Conservation (phyloP, 805 yeast species). For the Candida patagonica region DNA sequence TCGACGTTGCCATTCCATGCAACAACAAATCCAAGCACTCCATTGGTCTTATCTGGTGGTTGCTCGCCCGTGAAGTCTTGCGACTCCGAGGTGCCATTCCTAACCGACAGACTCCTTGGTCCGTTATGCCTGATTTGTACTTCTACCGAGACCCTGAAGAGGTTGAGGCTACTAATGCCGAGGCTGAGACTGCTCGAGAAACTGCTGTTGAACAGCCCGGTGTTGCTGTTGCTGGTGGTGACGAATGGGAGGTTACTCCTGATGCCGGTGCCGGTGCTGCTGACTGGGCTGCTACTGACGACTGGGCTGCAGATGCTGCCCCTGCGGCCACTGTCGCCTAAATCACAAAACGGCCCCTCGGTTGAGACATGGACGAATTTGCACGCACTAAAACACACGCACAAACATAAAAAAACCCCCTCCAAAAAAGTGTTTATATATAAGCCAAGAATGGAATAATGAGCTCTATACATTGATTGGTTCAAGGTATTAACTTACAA, state of each 20-base stretch:
- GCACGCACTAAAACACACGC: neutral
- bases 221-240: constrained; percentile 53
- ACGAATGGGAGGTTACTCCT: constrained; percentile 37
- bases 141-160: constrained; percentile 99
- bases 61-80: constrained; percentile 97
- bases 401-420: too few relatives aligned
- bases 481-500: too few relatives aligned
- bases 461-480: too few relatives aligned
- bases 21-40: constrained; percentile 99
- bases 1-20: constrained; percentile 99
- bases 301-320: constrained; percentile 37
- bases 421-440: too few relatives aligned
- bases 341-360: constrained; percentile 4
- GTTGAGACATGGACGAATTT: neutral
- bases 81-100: constrained; percentile 97
- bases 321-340: constrained; percentile 22
- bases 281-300: constrained; percentile 46
- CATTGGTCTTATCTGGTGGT: constrained; percentile 99
- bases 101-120: constrained; percentile 95
- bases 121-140: constrained; percentile 99
- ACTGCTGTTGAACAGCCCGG: constrained; percentile 67
- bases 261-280: constrained; percentile 45
- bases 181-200: constrained; percentile 56
- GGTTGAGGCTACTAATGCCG: constrained; percentile 69
- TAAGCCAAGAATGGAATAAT: too few relatives aligned